Conservation (phyloP, 306 rosid genomes). For the Alnus rubra region DNA sequence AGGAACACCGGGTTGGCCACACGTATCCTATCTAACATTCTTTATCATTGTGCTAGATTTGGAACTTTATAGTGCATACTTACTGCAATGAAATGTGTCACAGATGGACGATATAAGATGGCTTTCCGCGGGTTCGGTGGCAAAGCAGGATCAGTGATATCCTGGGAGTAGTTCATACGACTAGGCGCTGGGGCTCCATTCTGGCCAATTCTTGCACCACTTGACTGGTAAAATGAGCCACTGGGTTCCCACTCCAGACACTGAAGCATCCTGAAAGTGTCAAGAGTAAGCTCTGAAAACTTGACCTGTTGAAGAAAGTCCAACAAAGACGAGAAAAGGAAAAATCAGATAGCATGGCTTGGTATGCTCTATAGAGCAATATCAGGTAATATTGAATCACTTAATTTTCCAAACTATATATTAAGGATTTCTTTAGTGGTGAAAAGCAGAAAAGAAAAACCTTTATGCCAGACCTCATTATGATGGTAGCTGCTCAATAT, state of each 20-base stretch:
- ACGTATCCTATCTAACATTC: not conserved
- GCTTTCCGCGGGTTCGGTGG: conserved; percentile 92
- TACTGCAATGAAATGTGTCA: conserved; percentile 89
- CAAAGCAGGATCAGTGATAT: conserved; percentile 86
- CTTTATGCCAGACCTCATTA: conserved; percentile 63
- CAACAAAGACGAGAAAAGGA: conserved; percentile 20
- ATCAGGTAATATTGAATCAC: not conserved
- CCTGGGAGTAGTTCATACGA: conserved; percentile 70
- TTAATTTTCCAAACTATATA: not conserved
- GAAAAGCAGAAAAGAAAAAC: conserved; percentile 20
- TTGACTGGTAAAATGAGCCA: conserved; percentile 80
- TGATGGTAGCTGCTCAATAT: conserved; percentile 84
- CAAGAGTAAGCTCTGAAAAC: conserved; percentile 86
- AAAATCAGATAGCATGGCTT: conserved; percentile 21
- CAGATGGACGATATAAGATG: conserved; percentile 76
- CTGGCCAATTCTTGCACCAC: conserved; percentile 55
- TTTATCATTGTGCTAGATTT: not conserved
- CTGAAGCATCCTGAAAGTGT: conserved; percentile 97
- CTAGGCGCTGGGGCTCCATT: conserved; percentile 62
- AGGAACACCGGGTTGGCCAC: too few relatives aligned
- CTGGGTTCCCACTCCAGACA: conserved; percentile 98
- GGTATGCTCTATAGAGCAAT: not conserved
- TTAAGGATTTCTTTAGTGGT: not conserved
- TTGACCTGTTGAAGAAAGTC: conserved; percentile 61
- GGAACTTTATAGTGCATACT: conserved; percentile 38